Base-by-base conservation (phyloP, 1,284 basidiomycete species). In the Veloporphyrellus conicus region DNA sequence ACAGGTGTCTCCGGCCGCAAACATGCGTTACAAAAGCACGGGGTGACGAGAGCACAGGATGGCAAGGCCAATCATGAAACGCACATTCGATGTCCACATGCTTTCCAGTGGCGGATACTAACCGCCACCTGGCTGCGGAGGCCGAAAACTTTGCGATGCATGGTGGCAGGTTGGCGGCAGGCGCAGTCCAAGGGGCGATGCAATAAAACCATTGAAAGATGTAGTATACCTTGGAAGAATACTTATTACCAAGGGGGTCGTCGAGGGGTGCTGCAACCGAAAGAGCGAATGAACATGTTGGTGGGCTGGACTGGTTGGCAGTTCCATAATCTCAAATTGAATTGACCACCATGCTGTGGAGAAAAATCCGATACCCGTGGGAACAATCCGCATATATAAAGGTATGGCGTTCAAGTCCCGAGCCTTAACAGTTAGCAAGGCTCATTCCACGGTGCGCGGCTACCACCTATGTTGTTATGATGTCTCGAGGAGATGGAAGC, bases 1-100 rank as follows among this genome's bases (percentile, higher is more conserved):
- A n/a, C 6, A 29, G 22, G 5, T 25, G 4, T 19, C 22, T 28
- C 10, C 34, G 1, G 16, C 19, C 31, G 27, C 16, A 18, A 2
- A 20, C 19, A 22, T 19, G 32, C 32, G 41, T 18, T 32, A 22
- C 10, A 14, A n/a, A 6, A 6, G 15, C 31, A 3, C 31, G 31
- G 31, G 29, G 37, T 41, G 19, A 41, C 25, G 29, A 33, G n/a
- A 45, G 11, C 38, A 46, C 44, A 29, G 43, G 37, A 43, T 29
- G 43, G 31, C 29, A 38, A 2, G 27, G 20, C 53, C 52, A 54
- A 54, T 54, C 28, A 38, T 1, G 2, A 3, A 6, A 34, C 14
- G 28, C 41, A 47, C 28, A 33, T 43, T 51, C 18, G 18, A 22
- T 2, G 1, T 14, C 28, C 31, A 9, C 18, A 1, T 35, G 33